These are phyloP conservation scores for Hygrophoropsis aurantiaca DNA, from an alignment of 768 basidiomycete species.

Conservation along the genomic window DNA sequence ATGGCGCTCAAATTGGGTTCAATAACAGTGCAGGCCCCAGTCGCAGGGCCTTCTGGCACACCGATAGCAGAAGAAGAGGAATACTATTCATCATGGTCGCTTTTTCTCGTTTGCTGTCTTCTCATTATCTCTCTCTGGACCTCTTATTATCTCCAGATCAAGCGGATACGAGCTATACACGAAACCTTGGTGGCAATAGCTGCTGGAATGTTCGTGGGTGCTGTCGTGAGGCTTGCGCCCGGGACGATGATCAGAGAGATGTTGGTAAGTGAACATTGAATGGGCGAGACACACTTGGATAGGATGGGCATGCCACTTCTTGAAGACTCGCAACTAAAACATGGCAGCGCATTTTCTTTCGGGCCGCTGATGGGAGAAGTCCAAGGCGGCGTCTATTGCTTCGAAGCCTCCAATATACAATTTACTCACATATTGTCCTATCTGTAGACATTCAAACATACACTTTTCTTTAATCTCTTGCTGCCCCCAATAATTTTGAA, in stretches of 20 bases:
- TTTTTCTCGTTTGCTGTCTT: conserved; percentile 88
- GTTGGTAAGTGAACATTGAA: conserved; percentile 80
- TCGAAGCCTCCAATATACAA: not conserved
- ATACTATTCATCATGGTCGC: conserved; percentile 91
- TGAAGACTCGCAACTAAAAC: not conserved
- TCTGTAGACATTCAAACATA: conserved; percentile 88
- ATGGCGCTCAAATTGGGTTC: conserved; percentile 42
- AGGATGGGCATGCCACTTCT: not conserved
- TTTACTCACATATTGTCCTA: conserved; percentile 5
- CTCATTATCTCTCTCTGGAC: conserved; percentile 94
- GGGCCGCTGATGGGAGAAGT: not conserved
- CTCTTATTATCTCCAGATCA: conserved; percentile 97
- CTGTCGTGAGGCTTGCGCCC: conserved; percentile 86
- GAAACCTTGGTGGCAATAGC: conserved; percentile 95
- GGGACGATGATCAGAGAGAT: conserved; percentile 96
- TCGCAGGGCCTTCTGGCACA: conserved; percentile 25
- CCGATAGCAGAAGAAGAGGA: conserved; percentile 75
- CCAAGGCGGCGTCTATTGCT: not conserved
- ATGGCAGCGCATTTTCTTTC: not conserved
- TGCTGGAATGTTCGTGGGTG: conserved; percentile 94
- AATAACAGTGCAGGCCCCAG: conserved; percentile 26
- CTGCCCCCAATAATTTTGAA: conserved; percentile 97
- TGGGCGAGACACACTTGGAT: not conserved
- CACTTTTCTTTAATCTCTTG: conserved; percentile 96
- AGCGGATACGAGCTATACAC: conserved; percentile 91